Evolutionary conservation across 2,329 filamentous ascomycete species (phyloP).

Genomic region (Scytalidium sp.): DNA sequence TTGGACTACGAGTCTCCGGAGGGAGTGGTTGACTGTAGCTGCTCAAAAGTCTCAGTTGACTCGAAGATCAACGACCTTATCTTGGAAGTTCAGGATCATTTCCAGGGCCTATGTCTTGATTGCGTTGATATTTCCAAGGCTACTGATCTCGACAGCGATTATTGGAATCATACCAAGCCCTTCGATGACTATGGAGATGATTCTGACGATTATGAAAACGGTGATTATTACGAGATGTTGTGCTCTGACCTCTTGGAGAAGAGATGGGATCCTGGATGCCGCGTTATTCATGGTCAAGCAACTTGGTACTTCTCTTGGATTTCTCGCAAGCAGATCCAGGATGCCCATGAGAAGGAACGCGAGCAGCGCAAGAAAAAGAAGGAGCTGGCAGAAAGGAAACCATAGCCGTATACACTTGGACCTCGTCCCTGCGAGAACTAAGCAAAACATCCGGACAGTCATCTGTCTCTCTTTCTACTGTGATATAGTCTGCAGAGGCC

Average conservation of each 20-base stretch:
- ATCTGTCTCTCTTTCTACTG: too few species aligned
- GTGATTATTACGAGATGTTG: too few species aligned
- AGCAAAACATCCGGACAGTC: too few species aligned
- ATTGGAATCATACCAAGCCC: conserved; percentile 1
- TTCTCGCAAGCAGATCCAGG: not conserved
- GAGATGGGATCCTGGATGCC: conserved; percentile 7
- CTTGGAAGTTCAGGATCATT: not conserved
- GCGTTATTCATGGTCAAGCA: conserved; percentile 7
- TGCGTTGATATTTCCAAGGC: conserved; percentile 9
- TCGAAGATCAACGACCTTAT: not conserved
- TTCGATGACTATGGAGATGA: too few species aligned
- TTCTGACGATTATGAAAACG: too few species aligned
- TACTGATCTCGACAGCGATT: not conserved
- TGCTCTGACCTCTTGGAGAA: too few species aligned
- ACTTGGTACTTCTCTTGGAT: conserved; percentile 14
- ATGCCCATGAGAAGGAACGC: not conserved
- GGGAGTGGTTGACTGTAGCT: not conserved
- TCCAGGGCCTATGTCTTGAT: conserved; percentile 12
- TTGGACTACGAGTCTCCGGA: conserved; percentile 3
- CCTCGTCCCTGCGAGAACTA: not conserved
- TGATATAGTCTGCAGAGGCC: too few species aligned
- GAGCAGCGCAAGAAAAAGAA: not conserved
- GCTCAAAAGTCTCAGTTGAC: not conserved
- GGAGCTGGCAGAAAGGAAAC: not conserved
- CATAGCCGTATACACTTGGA: not conserved